A percentile compares a stretch with the other conserved stretches of the same genome.
These are phyloP conservation scores for Scheffersomyces illinoinensis DNA, from an alignment of 1,139 yeast genomes.

Conservation along the genomic window DNA sequence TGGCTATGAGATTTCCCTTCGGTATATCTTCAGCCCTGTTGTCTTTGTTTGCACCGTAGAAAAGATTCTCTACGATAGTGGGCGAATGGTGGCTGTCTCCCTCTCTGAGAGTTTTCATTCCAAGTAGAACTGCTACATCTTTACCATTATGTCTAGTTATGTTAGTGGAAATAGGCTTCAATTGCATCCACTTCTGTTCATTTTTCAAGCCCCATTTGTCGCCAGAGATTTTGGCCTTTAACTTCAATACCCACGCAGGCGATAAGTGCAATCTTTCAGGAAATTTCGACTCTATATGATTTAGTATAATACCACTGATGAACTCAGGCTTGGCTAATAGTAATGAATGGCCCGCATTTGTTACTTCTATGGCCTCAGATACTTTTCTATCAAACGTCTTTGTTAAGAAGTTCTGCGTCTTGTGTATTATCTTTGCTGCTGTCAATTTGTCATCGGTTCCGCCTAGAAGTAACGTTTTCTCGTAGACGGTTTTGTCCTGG, in stretches of 20 bases:
- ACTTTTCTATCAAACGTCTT: constrained; percentile 28
- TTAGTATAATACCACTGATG: constrained; percentile 61
- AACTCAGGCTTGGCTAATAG: constrained; percentile 66
- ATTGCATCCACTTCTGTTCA: constrained; percentile 67
- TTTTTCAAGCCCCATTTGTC: constrained; percentile 82
- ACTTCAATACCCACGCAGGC: constrained; percentile 63
- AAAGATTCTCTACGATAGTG: constrained; percentile 43
- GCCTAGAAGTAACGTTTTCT: constrained; percentile 53
- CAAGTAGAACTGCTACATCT: constrained; percentile 54
- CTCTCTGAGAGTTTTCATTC: constrained; percentile 76
- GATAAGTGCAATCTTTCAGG: constrained; percentile 52
- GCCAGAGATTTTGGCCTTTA: constrained; percentile 62
- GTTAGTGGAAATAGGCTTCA: constrained; percentile 50
- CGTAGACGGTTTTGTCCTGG: constrained; percentile 30
- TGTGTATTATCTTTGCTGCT: constrained; percentile 37
- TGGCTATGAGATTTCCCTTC: constrained; percentile 48
- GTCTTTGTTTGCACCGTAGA: constrained; percentile 36
- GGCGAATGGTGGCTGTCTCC: constrained; percentile 68
- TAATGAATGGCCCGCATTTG: constrained; percentile 66
- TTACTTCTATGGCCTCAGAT: constrained; percentile 39
- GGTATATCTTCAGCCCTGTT: constrained; percentile 11
- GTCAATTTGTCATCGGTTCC: constrained; percentile 62
- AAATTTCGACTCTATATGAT: constrained; percentile 54
- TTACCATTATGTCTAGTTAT: constrained; percentile 32
- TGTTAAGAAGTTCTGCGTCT: constrained; percentile 26